Base-by-base conservation (phyloP, 352 stramenopile genomes). In the Phytophthora brassicae region DNA sequence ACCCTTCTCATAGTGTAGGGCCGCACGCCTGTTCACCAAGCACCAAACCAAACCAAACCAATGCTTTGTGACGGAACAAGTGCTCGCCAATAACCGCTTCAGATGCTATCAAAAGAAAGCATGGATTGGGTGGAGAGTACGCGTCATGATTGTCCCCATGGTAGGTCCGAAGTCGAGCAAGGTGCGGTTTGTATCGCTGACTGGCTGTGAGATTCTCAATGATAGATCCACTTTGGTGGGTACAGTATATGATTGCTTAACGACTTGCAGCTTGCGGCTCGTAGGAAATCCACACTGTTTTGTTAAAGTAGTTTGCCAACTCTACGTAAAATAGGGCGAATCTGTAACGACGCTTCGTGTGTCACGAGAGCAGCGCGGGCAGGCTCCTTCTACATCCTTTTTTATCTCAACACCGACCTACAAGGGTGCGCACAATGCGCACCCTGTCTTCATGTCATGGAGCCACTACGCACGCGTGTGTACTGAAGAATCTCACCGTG, bases 1-100 rank as follows among this genome's bases (percentile, higher is more conserved):
- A 20, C 23, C 17, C 17, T 36, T 24, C 26, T 44, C 31, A 48
- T 26, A 36, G 61, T 62, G 50, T 23, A 20, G 46, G 23, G n/a
- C 29, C 19, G 29, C 22, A 41, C 47, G 46, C 39, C 51, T 59
- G 48, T 57, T 68, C 58, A 68, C 64, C 57, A 68, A 67, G 57
- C 57, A 71, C 57, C 64, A 71, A 67, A 60, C 26, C 4, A 31
- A n/a, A n/a, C n/a, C n/a, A n/a, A n/a, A n/a, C n/a, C n/a, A n/a
- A n/a, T n/a, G n/a, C n/a, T n/a, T n/a, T 23, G 52, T 63, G 52
- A 60, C 33, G 53, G 60, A 45, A 67, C 51, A n/a, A 28, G 3
- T 16, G 6, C 13, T 44, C 31, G 41, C 60, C 54, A 67, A 60
- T 64, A 26, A 54, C n/a, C 14, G 12, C n/a, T 4, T 11, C 23